Evolutionary conservation across 768 basidiomycete species (phyloP), one percentile per base, ranked within the genome.

Genomic region (Daedaleopsis sinensis): DNA sequence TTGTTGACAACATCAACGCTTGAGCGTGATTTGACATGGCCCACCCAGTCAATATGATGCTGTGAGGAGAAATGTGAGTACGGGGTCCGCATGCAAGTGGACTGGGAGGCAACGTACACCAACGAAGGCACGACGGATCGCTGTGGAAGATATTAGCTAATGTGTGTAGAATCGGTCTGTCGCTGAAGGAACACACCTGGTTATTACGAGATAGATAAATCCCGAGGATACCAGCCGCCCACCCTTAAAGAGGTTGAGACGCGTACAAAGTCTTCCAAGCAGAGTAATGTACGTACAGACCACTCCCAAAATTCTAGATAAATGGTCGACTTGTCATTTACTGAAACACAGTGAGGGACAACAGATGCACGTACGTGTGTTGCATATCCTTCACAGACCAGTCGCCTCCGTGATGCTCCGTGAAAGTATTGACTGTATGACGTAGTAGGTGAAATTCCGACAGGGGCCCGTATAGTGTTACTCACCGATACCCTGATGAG

Each of bases 331-430:
- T 7, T 32, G 27, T 32, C 27, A 32, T 32, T 32, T 7, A 32
- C 27, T 32, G 27, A 7, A 7, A 7, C 7, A 32, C 7, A 32
- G 4, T 32, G 27, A 3, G 27, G 3, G 27, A 32, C 7, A n/a
- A 18, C 19, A 19, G 21, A 54, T 11, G 38, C 19, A 44, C 90
- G 64, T 70, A 93, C 87, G 93, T 94, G 73, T 96, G 94, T 68
- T 96, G 94, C 91, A 95, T 91, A 72, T 96, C 95, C 72, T 96
- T 95, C 55, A 89, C 89, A 2, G 87, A 90, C 95, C 95, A 96
- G 0, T 68, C 72, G 19, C 80, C 81, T 9, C 92, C 91, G 52
- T 86, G 90, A 71, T 97, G 94, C 69, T 94, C 92, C 0, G 94
- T 96, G 71, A 96, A 96, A 0, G 94, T 96, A 66, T 97, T 96